Evolutionary conservation across 2,329 filamentous ascomycete species (phyloP), one percentile per base, ranked within the genome.

Genomic region (Cucurbitaria berberidis): DNA sequence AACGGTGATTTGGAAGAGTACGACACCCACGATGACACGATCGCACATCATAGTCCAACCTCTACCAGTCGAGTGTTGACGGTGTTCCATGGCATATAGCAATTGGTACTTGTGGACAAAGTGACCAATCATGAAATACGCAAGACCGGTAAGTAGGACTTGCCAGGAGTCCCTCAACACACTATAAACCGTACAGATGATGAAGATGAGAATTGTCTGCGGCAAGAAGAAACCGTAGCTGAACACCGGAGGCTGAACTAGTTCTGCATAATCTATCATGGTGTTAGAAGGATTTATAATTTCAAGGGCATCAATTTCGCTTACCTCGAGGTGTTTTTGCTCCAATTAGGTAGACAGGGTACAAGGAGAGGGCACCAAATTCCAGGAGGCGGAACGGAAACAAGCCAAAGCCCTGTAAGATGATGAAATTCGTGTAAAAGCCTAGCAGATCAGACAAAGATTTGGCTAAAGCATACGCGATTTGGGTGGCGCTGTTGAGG

Each of bases 31-130:
- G 50, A 98, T 85, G 53, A 97, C 84, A 30, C 95, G 90, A 69
- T 95, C 91, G 76, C 92, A 96, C 58, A 99, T 96, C 84, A 99
- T 96, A 43, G 90, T 89, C 95, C 95, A 99, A 4, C 93, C 92
- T 56, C 89, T 87, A 18, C 96, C 96, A 0, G 93, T 98, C 15
- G 92, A 91, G 71, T 96, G 92, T 69, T 96, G 91, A 15, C 91
- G 90, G 73, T 98, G 93, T 67, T 98, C 93, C 95, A 99, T 99
- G 27, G 95, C 92, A 74, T 99, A 99, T 4, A 99, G 82, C 4
- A 99, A 81, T 78, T 99, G 96, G 76, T 99, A 99, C 74, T 97
- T 97, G 83, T 96, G 96, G 27, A 91, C 90, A 70, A 93, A 93
- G 73, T 91, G 89, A 18, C 92, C 92, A 13, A 96, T 84, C 18